Conservation (phyloP, 176 grass and related monocot species). For the Secale cereale region DNA sequence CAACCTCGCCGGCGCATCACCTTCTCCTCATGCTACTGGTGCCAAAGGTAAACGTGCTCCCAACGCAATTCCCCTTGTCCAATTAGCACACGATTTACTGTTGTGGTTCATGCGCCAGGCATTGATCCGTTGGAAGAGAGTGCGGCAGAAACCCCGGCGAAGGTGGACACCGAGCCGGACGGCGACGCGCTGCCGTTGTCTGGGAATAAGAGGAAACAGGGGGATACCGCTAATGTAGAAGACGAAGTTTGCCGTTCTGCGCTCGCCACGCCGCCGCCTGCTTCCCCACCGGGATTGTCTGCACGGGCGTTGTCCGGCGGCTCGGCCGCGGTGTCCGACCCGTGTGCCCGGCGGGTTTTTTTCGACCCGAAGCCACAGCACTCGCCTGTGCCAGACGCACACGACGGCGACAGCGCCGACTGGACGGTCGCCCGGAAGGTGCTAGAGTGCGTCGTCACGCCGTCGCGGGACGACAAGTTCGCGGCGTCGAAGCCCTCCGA, state of each 20-base stretch:
- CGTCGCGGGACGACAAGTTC: background rate
- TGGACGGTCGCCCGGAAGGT: background rate
- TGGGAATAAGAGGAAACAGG: conserved; percentile 11
- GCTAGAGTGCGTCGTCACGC: background rate
- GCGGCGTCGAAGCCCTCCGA: background rate
- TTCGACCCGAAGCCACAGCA: background rate
- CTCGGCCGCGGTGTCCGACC: background rate
- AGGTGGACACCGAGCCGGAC: background rate
- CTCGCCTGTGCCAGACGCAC: background rate
- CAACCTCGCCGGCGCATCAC: background rate
- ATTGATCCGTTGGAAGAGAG: background rate
- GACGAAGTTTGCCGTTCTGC: background rate
- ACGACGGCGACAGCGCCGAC: background rate
- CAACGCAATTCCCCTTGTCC: background rate
- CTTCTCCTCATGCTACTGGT: background rate
- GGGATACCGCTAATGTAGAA: background rate
- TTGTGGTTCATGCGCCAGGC: background rate
- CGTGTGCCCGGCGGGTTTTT: background rate
- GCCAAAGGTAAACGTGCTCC: background rate
- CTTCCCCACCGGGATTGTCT: background rate
- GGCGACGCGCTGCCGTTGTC: background rate
- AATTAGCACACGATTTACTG: background rate
- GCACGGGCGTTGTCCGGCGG: background rate
- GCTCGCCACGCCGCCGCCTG: background rate
- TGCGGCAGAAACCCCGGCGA: background rate